Evolutionary conservation across 495 filamentous ascomycete species (phyloP), one percentile per base, ranked within the genome.

Genomic region (Rostrohypoxylon terebratum): DNA sequence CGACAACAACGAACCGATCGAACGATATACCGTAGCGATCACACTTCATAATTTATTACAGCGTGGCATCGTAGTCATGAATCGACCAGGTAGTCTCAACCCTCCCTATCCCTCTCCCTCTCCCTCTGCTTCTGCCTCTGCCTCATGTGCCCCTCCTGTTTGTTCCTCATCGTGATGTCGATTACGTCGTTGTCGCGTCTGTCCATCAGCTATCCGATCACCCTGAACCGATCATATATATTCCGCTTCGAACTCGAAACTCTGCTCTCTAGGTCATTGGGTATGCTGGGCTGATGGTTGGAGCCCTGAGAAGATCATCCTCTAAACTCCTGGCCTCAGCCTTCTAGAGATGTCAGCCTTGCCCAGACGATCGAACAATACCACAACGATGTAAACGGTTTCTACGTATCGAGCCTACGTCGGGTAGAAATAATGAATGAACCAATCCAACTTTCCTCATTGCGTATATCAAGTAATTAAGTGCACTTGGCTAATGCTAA

Each of bases 61-160:
- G 40, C 50, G 61, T 57, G 63, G 42, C 66, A 72, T 69, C 55
- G 34, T 66, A 76, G 83, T 80, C 76, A 88, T 88, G 86, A 88
- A 88, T 80, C 82, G 86, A 77, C 81, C 84, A 88, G 86, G 86
- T 88, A 88, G 72, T 80, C 58, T 75, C 71, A 40, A 74, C 75
- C 72, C 73, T 76, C 72, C 28, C 28, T 62, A 72, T 75, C 66
- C 59, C 71, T 72, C 66, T 65, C 63, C 72, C 70, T 77, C 74
- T n/a, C n/a, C n/a, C n/a, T n/a, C n/a, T n/a, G n/a, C n/a, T n/a
- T n/a, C n/a, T n/a, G n/a, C n/a, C n/a, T n/a, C 66, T 65, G 66
- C 72, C 70, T 77, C 74, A 71, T 42, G 58, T 77, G 75, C 78
- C 77, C 77, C 78, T 74, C 74, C 75, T 63, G 71, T 74, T 69